Percentiles rank a stretch among this genome's conserved stretches.
Evolutionary conservation across 2,329 filamentous ascomycete species (phyloP).

Genomic region (Aureobasidium sp.): DNA sequence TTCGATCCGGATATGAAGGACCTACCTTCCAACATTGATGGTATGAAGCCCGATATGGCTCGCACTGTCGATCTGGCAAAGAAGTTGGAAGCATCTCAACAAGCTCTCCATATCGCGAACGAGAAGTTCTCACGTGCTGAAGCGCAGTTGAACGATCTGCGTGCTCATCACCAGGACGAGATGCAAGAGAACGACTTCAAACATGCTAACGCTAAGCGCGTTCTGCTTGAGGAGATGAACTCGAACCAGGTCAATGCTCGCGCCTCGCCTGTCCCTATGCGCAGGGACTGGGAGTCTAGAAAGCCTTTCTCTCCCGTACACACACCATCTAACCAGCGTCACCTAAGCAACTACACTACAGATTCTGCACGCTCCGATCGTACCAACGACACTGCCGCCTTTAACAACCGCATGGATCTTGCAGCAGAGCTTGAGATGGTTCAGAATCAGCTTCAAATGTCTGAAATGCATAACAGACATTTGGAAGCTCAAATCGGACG

Average conservation of each 20-base stretch:
- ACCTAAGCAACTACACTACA: constrained; percentile 55
- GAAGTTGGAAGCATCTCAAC: constrained; percentile 80
- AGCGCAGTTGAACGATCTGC: constrained; percentile 67
- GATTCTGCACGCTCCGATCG: constrained; percentile 79
- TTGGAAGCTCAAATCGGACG: constrained; percentile 80
- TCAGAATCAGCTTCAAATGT: constrained; percentile 87
- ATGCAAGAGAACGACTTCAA: constrained; percentile 55
- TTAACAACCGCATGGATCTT: constrained; percentile 83
- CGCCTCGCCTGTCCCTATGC: constrained; percentile 64
- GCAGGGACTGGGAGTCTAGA: constrained; percentile 51
- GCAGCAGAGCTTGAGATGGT: constrained; percentile 85
- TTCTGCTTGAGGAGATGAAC: constrained; percentile 79
- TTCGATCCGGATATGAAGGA: constrained; percentile 69
- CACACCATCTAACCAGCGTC: constrained; percentile 63
- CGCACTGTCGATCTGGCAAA: constrained; percentile 67
- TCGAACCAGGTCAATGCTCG: constrained; percentile 65
- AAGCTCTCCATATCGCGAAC: constrained; percentile 73
- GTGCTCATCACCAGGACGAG: constrained; percentile 63
- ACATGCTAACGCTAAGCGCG: constrained; percentile 57
- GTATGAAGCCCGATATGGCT: constrained; percentile 58
- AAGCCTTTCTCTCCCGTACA: constrained; percentile 61
- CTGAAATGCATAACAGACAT: constrained; percentile 91
- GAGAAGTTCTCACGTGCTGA: constrained; percentile 77
- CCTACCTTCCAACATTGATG: constrained; percentile 47
- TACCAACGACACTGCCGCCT: constrained; percentile 72